phyloP scores from a whole-genome alignment of 345 rosid species.

The Nasturtium officinale region DNA sequence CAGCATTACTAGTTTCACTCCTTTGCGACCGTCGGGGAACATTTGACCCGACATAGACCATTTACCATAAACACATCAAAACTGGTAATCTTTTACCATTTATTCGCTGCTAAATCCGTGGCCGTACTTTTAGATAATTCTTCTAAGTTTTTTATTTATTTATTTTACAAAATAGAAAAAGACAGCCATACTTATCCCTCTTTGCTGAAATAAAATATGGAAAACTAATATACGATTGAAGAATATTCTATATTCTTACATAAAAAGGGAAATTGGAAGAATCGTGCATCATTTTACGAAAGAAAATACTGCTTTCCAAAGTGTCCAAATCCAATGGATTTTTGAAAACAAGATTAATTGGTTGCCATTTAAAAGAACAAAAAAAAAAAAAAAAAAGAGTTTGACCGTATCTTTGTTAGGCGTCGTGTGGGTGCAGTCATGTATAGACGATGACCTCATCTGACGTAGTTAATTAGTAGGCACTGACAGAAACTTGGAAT shows the following conservation, averaged over 20 bases:
- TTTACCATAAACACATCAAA: background rate
- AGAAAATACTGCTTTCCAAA: background rate
- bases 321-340: background rate
- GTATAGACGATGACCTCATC: constrained; percentile 25
- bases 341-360: background rate
- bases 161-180: no score
- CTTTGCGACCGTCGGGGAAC: background rate
- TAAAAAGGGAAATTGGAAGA: background rate
- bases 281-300: constrained; percentile 5
- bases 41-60: background rate
- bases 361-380: background rate
- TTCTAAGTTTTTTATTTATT: no score
- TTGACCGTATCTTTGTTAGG: constrained; percentile 21
- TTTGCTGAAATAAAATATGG: constrained; percentile 1
- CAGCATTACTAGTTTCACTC: background rate
- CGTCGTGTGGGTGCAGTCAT: constrained; percentile 23
- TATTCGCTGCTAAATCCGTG: background rate
- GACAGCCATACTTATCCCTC: background rate
- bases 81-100: background rate
- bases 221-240: background rate
- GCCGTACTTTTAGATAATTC: no score
- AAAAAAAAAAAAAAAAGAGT: background rate
- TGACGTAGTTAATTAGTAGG: constrained; percentile 32
- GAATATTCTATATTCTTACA: constrained; percentile 18
- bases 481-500: constrained; percentile 30